phyloP scores from a whole-genome alignment of 1,284 basidiomycete species.

The Apiotrichum veenhuisii region DNA sequence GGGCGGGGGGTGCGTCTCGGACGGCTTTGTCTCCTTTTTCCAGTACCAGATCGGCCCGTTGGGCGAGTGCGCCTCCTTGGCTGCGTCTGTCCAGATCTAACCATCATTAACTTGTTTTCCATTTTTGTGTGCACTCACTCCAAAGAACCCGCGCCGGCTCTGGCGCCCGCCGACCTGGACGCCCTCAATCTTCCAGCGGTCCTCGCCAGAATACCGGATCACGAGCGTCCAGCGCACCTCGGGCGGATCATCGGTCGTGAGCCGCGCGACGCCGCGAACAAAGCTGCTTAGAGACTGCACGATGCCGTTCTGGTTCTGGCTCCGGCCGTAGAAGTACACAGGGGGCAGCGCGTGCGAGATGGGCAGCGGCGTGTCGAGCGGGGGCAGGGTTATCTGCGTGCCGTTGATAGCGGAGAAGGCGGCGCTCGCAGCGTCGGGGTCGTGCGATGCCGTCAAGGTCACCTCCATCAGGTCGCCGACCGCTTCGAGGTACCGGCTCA shows the following conservation, averaged over 20 bases:
- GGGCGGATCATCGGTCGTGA: constrained; percentile 44
- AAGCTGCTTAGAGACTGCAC: not conserved
- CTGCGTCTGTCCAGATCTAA: constrained; percentile 38
- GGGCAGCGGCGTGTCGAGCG: constrained; percentile 27
- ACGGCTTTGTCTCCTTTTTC: constrained; percentile 8
- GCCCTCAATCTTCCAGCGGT: constrained; percentile 26
- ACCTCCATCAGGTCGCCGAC: constrained; percentile 41
- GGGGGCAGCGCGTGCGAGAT: constrained; percentile 32
- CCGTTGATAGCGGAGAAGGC: constrained; percentile 1
- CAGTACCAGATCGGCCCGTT: constrained; percentile 44
- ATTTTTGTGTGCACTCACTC: constrained; percentile 25
- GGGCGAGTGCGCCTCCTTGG: constrained; percentile 32
- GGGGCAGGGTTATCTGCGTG: constrained; percentile 11
- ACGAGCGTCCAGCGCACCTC: constrained; percentile 45
- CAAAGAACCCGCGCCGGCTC: constrained; percentile 39
- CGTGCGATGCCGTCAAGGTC: constrained; percentile 18
- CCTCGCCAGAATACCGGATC: constrained; percentile 38
- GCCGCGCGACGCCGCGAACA: constrained; percentile 21
- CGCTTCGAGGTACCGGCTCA: constrained; percentile 37
- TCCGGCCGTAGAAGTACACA: constrained; percentile 35
- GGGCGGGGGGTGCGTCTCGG: not conserved
- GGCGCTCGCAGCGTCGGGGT: not conserved
- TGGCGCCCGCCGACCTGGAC: constrained; percentile 42
- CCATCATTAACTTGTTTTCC: not conserved
- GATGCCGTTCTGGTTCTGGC: not conserved